Conservation (phyloP, 345 rosid species). For the Euphorbia lathyris region DNA sequence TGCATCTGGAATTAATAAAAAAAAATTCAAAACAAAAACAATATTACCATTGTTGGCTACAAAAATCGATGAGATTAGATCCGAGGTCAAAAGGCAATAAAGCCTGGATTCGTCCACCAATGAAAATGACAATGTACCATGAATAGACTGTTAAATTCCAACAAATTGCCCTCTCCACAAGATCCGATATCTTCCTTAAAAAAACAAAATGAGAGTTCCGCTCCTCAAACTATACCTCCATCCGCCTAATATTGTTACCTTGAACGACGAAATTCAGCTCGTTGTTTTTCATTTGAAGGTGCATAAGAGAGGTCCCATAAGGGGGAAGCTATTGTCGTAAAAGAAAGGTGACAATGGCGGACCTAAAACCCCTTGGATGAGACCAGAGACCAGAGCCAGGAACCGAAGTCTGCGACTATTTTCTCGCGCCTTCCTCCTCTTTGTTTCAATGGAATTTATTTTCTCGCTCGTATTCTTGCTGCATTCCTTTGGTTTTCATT, state of each 20-base stretch:
- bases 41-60: conserved; percentile 30
- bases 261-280: too few relatives aligned
- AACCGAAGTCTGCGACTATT: conserved; percentile 11
- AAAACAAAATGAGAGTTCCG: conserved; percentile 4
- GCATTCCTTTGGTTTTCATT: conserved; percentile 9
- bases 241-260: not conserved
- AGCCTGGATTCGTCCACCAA: conserved; percentile 25
- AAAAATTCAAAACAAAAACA: not conserved
- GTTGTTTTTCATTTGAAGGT: too few relatives aligned
- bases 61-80: conserved; percentile 25
- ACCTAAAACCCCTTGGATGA: conserved; percentile 9
- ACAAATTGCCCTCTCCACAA: not conserved
- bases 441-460: not conserved
- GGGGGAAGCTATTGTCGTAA: not conserved
- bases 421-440: conserved; percentile 6
- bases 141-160: not conserved
- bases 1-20: not conserved
- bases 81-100: conserved; percentile 23
- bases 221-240: not conserved
- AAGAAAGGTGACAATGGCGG: conserved; percentile 14
- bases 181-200: not conserved
- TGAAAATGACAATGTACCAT: conserved; percentile 19
- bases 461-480: not conserved
- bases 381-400: not conserved
- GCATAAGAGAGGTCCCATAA: conserved; percentile 3